A percentile compares a stretch with the other conserved stretches of the same genome.
phyloP scores from a whole-genome alignment of 1,139 yeast species.

The Suhomyces choctaworum region DNA sequence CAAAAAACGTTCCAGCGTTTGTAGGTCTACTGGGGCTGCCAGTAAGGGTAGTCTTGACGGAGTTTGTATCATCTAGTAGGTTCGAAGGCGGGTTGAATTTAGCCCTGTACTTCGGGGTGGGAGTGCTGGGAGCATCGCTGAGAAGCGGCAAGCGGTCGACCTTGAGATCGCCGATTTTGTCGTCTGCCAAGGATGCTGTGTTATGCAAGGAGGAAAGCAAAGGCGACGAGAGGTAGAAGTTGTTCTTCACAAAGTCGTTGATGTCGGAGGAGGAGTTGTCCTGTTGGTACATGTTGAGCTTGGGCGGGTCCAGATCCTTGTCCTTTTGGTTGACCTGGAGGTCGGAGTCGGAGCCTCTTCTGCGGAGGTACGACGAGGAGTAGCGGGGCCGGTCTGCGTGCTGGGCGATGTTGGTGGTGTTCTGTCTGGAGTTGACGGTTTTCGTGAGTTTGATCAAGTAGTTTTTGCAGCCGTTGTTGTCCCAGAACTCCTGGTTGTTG shows the following conservation, averaged over 20 bases:
- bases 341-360: conserved; percentile 36
- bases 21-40: background rate
- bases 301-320: background rate
- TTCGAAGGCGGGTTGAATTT: conserved; percentile 6
- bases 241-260: conserved; percentile 38
- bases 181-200: conserved; percentile 3
- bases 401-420: conserved; percentile 10
- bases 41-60: background rate
- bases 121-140: conserved; percentile 4
- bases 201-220: conserved; percentile 27
- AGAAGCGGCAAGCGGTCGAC: conserved; percentile 1
- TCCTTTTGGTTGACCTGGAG: conserved; percentile 15
- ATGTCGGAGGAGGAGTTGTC: conserved; percentile 22
- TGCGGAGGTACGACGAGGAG: conserved; percentile 39
- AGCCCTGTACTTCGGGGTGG: conserved; percentile 10
- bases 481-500: conserved; percentile 66
- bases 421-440: conserved; percentile 9
- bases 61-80: background rate
- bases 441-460: conserved; percentile 54
- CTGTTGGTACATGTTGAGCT: conserved; percentile 10
- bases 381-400: conserved; percentile 38
- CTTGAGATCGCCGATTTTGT: background rate
- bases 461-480: conserved; percentile 63
- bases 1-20: background rate
- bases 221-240: conserved; percentile 43